These are phyloP conservation scores for Sporothrix mexicana DNA, from an alignment of 2,329 filamentous ascomycete genomes.

Conservation along the genomic window DNA sequence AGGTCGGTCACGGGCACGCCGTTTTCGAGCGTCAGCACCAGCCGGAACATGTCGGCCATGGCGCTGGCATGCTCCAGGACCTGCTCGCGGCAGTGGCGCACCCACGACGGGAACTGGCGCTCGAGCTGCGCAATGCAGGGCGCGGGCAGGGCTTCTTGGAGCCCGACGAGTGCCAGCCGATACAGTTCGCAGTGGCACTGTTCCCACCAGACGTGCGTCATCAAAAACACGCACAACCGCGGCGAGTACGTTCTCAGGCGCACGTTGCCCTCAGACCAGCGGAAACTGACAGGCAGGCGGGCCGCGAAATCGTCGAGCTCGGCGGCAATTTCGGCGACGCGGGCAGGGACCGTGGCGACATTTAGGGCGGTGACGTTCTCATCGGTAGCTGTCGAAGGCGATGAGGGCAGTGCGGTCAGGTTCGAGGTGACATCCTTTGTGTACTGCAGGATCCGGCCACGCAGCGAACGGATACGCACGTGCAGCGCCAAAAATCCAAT, in stretches of 20 bases:
- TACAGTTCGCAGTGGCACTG: slow-evolving; percentile 65
- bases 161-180: slow-evolving; percentile 57
- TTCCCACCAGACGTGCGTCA: slow-evolving; percentile 66
- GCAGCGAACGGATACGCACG: slow-evolving; percentile 61
- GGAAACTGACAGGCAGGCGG: slow-evolving; percentile 60
- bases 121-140: slow-evolving; percentile 52
- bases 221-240: slow-evolving; percentile 62
- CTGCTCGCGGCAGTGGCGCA: slow-evolving; percentile 55
- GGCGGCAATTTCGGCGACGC: slow-evolving; percentile 55
- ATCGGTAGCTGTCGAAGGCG: background rate
- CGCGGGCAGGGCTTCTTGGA: slow-evolving; percentile 58
- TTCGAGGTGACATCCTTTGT: slow-evolving; percentile 50
- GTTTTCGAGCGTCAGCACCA: slow-evolving; percentile 57
- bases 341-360: slow-evolving; percentile 46
- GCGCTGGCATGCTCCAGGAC: slow-evolving; percentile 61
- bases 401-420: background rate
- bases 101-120: slow-evolving; percentile 50
- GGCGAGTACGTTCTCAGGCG: slow-evolving; percentile 63
- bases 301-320: slow-evolving; percentile 58
- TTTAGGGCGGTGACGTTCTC: background rate
- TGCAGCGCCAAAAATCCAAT: slow-evolving; percentile 63
- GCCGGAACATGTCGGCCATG: slow-evolving; percentile 61
- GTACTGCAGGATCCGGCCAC: slow-evolving; percentile 60
- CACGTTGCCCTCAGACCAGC: slow-evolving; percentile 63
- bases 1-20: slow-evolving; percentile 59